Base-by-base conservation (phyloP, 176 grass and related monocot species). In the Alopecurus myosuroides region DNA sequence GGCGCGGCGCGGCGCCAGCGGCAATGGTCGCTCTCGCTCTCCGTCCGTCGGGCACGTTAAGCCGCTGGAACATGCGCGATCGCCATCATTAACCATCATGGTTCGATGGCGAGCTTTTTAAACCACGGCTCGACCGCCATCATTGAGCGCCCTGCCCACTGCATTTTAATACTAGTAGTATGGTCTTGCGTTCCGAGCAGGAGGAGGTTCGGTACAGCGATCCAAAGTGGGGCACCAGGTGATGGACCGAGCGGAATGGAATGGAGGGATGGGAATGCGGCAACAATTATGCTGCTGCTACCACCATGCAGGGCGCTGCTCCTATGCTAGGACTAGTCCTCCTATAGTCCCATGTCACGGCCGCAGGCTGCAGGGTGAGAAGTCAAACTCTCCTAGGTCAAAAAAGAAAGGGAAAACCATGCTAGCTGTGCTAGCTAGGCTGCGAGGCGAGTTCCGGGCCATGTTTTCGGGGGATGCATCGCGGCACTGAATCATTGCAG, bases 401-500 rank as follows among this genome's bases (percentile, higher is more conserved):
- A 73, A 73, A 49, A 74, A 17, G 41, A 28, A 72, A 11, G 14
- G 11, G 69, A 8, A 72, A 72, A 46, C 18, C 46, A 72, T 22
- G 25, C 20, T 56, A 23, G 2, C 12, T 26, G n/a, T 12, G 56
- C 20, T 58, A 60, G 57, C 26, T 19, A 48, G 40, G 69, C 40
- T 72, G 44, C 79, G 67, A 57, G 4, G 57, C 57, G 25, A 61
- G n/a, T 30, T 9, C 50, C 46, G 48, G 46, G 65, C 67, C 67
- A 42, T 73, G 49, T 72, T 82, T 73, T 70, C 25, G 17, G 80
- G 66, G 49, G 37, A 35, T 17, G 51, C 74, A 15, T 67, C 63
- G 63, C 76, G n/a, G 48, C 46, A 37, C 62, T 70, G 46, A 82
- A 82, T 82, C 64, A 82, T 82, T 82, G 79, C 79, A 51, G 60